phyloP scores from a whole-genome alignment of 345 rosid species.

The Ailanthus altissimus region DNA sequence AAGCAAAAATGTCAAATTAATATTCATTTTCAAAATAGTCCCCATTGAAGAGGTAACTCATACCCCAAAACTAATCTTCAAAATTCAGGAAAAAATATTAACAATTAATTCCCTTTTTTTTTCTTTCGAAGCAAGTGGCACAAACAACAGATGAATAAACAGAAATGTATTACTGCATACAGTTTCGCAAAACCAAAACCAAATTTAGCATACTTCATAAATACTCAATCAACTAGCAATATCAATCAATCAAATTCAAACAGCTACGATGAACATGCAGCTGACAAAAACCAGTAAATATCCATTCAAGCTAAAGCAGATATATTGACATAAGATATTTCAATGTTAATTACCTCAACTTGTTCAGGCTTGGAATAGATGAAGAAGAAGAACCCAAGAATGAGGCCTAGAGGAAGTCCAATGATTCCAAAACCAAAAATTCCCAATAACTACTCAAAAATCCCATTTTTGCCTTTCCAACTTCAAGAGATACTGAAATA shows the following conservation, averaged over 20 bases:
- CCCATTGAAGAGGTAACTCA: not conserved
- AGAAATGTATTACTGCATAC: not conserved
- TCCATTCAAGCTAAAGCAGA: not conserved
- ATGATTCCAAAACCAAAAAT: slow-evolving; percentile 57
- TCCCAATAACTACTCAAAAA: slow-evolving; percentile 54
- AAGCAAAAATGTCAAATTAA: slow-evolving; percentile 8
- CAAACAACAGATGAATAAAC: not conserved
- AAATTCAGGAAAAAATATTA: not conserved
- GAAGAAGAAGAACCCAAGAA: slow-evolving; percentile 67
- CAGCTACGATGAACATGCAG: too few species aligned
- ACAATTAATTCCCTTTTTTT: not conserved
- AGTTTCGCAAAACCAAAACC: not conserved
- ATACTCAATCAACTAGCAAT: not conserved
- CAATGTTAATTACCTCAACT: slow-evolving; percentile 46
- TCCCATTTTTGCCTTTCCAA: slow-evolving; percentile 36
- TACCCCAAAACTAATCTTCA: not conserved
- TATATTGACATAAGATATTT: not conserved
- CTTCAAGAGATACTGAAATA: not conserved
- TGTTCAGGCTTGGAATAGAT: slow-evolving; percentile 59
- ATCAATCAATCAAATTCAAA: not conserved
- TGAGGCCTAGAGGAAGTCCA: slow-evolving; percentile 71
- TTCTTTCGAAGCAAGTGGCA: not conserved
- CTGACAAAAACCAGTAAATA: not conserved
- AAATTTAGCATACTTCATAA: not conserved
- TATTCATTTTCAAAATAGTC: not conserved